A percentile compares a stretch with the other conserved stretches of the same genome.
These are phyloP conservation scores for Podospora bellae-mahoneyi DNA, from an alignment of 495 filamentous ascomycete genomes.

Conservation along the genomic window DNA sequence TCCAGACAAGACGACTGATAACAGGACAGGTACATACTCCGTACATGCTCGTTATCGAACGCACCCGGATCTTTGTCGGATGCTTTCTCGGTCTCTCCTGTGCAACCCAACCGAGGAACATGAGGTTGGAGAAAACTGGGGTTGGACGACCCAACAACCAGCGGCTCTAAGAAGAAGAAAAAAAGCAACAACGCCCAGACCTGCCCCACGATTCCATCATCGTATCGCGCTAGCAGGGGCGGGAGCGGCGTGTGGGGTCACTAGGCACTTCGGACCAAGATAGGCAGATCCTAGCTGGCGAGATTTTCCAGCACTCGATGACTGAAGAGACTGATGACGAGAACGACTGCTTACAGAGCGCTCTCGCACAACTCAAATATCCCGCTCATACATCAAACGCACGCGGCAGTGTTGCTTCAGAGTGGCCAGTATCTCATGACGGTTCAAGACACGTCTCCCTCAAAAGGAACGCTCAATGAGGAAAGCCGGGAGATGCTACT, in stretches of 20 bases:
- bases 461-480: conserved; percentile 3
- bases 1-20: not conserved
- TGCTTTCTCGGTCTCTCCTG: not conserved
- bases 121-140: conserved; percentile 27
- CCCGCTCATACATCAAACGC: no score
- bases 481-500: conserved; percentile 1
- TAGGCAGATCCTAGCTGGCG: not conserved
- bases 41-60: conserved; percentile 11
- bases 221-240: not conserved
- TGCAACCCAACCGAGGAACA: not conserved
- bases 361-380: not conserved
- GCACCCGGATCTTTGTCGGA: conserved; percentile 10
- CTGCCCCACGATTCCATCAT: conserved; percentile 20
- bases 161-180: conserved; percentile 19
- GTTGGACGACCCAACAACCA: conserved; percentile 15
- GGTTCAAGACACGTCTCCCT: not conserved
- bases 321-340: not conserved
- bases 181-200: conserved; percentile 18
- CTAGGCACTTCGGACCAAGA: conserved; percentile 19
- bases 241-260: conserved; percentile 19
- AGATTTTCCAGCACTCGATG: not conserved
- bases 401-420: not conserved
- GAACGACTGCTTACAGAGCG: not conserved
- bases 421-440: conserved; percentile 2
- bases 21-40: not conserved